Percentiles rank a stretch among this genome's conserved stretches.
Evolutionary conservation across 139 green algal species (phyloP).

Genomic region (Tetradesmus obliquus): DNA sequence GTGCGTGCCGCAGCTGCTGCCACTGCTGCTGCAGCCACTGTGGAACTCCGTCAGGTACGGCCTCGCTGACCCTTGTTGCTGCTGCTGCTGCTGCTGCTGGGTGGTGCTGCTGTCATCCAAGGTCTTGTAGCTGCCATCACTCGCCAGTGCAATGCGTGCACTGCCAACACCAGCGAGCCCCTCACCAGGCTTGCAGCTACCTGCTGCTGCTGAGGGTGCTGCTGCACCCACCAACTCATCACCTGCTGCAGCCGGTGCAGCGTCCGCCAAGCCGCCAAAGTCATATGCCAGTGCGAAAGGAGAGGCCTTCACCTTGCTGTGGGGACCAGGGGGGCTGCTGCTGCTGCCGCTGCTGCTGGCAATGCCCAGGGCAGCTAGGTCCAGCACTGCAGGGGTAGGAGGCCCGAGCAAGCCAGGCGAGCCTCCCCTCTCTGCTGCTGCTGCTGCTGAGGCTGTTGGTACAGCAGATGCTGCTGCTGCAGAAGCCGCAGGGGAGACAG

Average conservation of each 20-base stretch:
- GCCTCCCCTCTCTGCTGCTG: background rate
- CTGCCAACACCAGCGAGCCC: conserved; percentile 11
- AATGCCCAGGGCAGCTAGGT: background rate
- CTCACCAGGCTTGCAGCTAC: background rate
- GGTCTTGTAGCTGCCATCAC: background rate
- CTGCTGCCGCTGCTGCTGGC: conserved; percentile 12
- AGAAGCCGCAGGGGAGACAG: background rate
- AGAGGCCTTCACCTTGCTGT: conserved; percentile 4
- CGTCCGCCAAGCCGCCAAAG: conserved; percentile 17
- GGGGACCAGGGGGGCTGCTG: background rate
- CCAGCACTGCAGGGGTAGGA: background rate
- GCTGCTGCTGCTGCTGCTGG: background rate
- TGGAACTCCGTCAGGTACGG: background rate
- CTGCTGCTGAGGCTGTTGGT: background rate
- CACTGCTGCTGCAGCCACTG: background rate
- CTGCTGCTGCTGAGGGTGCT: background rate
- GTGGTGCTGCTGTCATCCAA: conserved; percentile 6
- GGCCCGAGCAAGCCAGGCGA: background rate
- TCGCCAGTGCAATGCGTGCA: background rate
- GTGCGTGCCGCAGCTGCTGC: background rate
- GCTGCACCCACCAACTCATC: background rate
- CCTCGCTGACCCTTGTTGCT: background rate
- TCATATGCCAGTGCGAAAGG: conserved; percentile 34
- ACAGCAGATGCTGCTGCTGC: background rate
- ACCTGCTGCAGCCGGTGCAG: background rate